Percentiles rank a stretch among this genome's conserved stretches.
Evolutionary conservation across 106 monocot genomes (phyloP).

Genomic region (Gastrodia elata): DNA sequence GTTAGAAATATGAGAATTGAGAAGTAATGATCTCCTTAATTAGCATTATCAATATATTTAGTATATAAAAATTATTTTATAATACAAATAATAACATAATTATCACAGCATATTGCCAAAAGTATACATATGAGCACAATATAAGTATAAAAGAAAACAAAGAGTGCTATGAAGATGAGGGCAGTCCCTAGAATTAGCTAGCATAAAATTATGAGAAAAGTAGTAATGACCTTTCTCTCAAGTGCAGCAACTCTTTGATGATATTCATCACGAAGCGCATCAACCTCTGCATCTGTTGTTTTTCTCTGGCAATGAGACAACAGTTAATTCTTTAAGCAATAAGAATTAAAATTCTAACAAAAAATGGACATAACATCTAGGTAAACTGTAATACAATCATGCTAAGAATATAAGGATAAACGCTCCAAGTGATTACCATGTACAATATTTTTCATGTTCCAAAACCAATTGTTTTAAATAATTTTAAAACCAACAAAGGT

Average conservation of each 20-base stretch:
- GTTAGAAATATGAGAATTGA: too few relatives aligned
- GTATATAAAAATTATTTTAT: too few relatives aligned
- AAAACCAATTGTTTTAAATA: background rate
- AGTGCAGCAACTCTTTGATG: slow-evolving; percentile 85
- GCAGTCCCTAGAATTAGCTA: background rate
- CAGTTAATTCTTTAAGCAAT: background rate
- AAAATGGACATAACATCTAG: background rate
- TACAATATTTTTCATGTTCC: background rate
- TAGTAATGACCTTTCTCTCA: slow-evolving; percentile 72
- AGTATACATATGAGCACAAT: too few relatives aligned
- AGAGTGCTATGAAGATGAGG: background rate
- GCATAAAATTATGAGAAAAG: background rate
- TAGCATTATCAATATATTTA: too few relatives aligned
- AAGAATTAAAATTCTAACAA: background rate
- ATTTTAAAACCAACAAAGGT: background rate
- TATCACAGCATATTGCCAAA: too few relatives aligned
- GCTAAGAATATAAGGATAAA: background rate
- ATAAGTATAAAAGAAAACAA: too few relatives aligned
- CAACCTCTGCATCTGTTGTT: slow-evolving; percentile 63
- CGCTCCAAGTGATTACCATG: background rate
- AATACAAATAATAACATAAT: too few relatives aligned
- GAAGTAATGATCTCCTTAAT: too few relatives aligned
- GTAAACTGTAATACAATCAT: background rate
- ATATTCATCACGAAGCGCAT: slow-evolving; percentile 85
- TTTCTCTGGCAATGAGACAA: slow-evolving; percentile 45